These are phyloP conservation scores for Fusarium heterosporum DNA, from an alignment of 2,329 filamentous ascomycete species.

Conservation along the genomic window DNA sequence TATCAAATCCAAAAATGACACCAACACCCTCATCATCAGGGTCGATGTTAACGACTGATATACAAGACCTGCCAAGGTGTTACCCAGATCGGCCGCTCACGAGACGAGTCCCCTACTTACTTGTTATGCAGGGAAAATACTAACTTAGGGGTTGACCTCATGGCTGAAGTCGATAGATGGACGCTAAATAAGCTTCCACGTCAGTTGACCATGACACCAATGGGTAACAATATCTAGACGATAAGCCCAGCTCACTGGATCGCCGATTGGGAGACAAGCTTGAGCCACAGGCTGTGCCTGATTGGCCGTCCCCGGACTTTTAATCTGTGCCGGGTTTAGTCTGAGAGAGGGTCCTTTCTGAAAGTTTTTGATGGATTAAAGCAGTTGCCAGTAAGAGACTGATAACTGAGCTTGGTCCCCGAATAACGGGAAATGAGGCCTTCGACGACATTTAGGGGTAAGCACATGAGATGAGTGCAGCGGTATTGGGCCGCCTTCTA, in stretches of 20 bases:
- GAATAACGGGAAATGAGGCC: slow-evolving; percentile 24
- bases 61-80: slow-evolving; percentile 29
- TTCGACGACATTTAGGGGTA: slow-evolving; percentile 9
- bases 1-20: background rate
- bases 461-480: slow-evolving; percentile 16
- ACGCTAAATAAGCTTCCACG: slow-evolving; percentile 33
- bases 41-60: slow-evolving; percentile 19
- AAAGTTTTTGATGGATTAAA: slow-evolving; percentile 22
- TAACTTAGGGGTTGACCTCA: slow-evolving; percentile 26
- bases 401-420: background rate
- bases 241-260: slow-evolving; percentile 41
- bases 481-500: slow-evolving; percentile 11
- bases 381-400: slow-evolving; percentile 1
- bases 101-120: slow-evolving; percentile 17
- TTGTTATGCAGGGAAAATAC: slow-evolving; percentile 30
- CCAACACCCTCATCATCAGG: slow-evolving; percentile 10
- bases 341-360: slow-evolving; percentile 28
- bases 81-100: slow-evolving; percentile 24
- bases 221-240: slow-evolving; percentile 32
- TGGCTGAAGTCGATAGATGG: slow-evolving; percentile 20
- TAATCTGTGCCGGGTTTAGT: slow-evolving; percentile 19
- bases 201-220: slow-evolving; percentile 34
- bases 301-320: slow-evolving; percentile 51
- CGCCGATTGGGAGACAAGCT: slow-evolving; percentile 40
- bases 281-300: slow-evolving; percentile 25